Conservation (phyloP, 2,329 filamentous ascomycete genomes). For the Leptodontidium sp. region DNA sequence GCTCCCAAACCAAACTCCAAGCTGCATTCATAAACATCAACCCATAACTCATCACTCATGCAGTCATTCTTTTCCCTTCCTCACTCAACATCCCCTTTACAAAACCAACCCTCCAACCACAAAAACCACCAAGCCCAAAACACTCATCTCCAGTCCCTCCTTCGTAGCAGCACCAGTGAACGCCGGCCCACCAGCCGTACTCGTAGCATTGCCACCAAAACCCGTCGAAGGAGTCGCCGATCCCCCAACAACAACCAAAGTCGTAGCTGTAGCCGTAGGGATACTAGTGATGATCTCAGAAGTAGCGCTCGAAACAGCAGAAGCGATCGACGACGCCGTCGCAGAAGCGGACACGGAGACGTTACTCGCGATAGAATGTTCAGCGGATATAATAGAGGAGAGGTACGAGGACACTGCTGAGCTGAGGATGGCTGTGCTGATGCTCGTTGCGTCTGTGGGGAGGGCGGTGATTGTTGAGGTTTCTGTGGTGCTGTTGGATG, state of each 20-base stretch:
- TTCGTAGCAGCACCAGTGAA: conserved; percentile 27
- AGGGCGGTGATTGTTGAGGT: neutral
- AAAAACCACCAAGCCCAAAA: conserved; percentile 26
- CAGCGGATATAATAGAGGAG: neutral
- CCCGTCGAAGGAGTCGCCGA: conserved; percentile 2
- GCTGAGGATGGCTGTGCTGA: neutral
- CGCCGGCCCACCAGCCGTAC: conserved; percentile 18
- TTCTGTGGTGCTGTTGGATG: neutral
- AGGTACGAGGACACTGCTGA: neutral
- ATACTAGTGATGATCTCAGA: neutral
- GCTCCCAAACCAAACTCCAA: neutral
- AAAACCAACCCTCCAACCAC: conserved; percentile 22
- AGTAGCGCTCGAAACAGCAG: neutral
- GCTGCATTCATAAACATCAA: neutral
- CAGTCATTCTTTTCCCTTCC: neutral
- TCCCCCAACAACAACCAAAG: conserved; percentile 2
- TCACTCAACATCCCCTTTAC: conserved; percentile 9
- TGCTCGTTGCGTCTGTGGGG: neutral
- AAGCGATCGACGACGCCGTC: neutral
- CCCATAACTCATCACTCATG: conserved; percentile 15
- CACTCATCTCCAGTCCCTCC: conserved; percentile 8
- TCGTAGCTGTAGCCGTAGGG: conserved; percentile 7
- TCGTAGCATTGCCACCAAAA: conserved; percentile 7
- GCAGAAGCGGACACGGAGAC: neutral
- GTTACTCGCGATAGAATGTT: neutral